Percentiles rank a stretch among this genome's conserved stretches.
Conservation (phyloP, 2,329 filamentous ascomycete species). For the Xylariaceae sp. region DNA sequence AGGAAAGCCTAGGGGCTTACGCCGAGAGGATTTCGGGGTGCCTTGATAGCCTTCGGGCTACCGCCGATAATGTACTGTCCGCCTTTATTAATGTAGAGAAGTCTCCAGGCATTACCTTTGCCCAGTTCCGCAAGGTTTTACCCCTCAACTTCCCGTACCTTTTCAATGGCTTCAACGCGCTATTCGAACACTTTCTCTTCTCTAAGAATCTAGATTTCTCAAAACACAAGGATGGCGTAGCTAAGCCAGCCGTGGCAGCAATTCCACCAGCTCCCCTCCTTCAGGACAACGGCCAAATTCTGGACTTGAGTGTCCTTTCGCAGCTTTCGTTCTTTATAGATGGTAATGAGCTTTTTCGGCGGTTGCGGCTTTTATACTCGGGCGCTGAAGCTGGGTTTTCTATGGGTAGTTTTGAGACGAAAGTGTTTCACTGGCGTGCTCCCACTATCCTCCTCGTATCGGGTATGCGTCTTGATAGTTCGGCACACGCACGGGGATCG, state of each 20-base stretch:
- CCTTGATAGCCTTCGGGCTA: constrained; percentile 62
- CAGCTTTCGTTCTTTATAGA: constrained; percentile 78
- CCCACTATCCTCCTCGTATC: constrained; percentile 75
- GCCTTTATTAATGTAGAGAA: constrained; percentile 70
- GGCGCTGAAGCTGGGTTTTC: constrained; percentile 75
- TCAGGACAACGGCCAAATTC: constrained; percentile 61
- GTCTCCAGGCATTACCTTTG: constrained; percentile 66
- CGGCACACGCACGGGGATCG: constrained; percentile 52
- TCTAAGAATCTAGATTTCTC: constrained; percentile 73
- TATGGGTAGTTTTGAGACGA: constrained; percentile 76
- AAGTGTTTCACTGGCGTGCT: constrained; percentile 78
- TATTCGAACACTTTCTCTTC: constrained; percentile 80
- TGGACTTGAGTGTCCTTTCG: constrained; percentile 67
- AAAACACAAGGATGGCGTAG: constrained; percentile 50
- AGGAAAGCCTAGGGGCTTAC: constrained; percentile 69
- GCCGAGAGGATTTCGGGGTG: constrained; percentile 60
- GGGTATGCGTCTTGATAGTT: constrained; percentile 63
- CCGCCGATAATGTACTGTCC: constrained; percentile 69
- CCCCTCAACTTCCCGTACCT: constrained; percentile 67
- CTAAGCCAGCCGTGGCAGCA: constrained; percentile 20
- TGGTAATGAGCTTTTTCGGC: constrained; percentile 67
- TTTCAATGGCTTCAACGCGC: constrained; percentile 68
- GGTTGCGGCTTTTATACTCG: constrained; percentile 71
- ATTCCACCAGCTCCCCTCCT: constrained; percentile 50
- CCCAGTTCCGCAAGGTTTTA: constrained; percentile 65